Percentiles rank a stretch among this genome's conserved stretches.
These are phyloP conservation scores for Candida smagusa DNA, from an alignment of 1,139 yeast species.

Conservation along the genomic window DNA sequence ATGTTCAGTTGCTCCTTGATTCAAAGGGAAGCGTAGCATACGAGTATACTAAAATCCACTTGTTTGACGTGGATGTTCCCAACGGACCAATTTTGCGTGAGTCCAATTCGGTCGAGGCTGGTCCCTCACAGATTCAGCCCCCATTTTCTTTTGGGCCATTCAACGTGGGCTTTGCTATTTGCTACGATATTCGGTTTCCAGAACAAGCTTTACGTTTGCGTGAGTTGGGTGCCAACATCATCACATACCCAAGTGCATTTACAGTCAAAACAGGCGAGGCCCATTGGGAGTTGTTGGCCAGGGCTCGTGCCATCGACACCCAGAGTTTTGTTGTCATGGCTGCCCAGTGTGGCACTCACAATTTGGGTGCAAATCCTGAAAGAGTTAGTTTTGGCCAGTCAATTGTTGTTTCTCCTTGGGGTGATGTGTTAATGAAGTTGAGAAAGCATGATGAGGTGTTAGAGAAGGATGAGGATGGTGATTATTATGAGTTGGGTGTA, in stretches of 20 bases:
- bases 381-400: conserved; percentile 81
- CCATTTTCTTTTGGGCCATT: conserved; percentile 66
- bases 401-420: conserved; percentile 89
- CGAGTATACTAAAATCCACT: conserved; percentile 79
- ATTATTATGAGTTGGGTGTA: conserved; percentile 50
- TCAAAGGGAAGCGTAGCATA: conserved; percentile 60
- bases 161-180: conserved; percentile 68
- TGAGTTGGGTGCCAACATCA: conserved; percentile 68
- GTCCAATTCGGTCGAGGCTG: conserved; percentile 80
- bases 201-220: conserved; percentile 70
- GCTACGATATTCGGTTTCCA: conserved; percentile 89
- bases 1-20: conserved; percentile 70
- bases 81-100: conserved; percentile 75
- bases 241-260: conserved; percentile 89
- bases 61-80: conserved; percentile 83
- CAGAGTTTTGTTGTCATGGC: conserved; percentile 89
- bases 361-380: conserved; percentile 35
- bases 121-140: conserved; percentile 40
- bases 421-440: conserved; percentile 65
- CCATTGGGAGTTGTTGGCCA: conserved; percentile 81
- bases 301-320: conserved; percentile 82
- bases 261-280: conserved; percentile 88
- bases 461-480: conserved; percentile 47
- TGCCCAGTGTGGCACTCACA: conserved; percentile 83
- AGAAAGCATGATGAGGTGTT: conserved; percentile 26